Evolutionary conservation across 176 grass and related monocot species (phyloP).

Genomic region (Leersia perrieri): DNA sequence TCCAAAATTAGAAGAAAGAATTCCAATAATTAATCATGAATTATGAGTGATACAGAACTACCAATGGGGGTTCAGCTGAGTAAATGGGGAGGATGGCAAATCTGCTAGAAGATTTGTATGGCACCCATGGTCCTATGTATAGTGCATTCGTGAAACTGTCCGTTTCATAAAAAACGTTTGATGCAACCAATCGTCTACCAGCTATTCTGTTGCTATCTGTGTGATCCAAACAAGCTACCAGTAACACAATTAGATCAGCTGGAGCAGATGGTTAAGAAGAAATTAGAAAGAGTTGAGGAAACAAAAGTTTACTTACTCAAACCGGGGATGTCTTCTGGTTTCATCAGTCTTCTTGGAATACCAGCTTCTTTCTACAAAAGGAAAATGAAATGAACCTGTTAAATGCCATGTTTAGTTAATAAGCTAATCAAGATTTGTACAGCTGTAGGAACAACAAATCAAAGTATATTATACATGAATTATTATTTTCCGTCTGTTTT

Average conservation of each 20-base stretch:
- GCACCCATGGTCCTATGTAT: not conserved
- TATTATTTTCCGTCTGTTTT: not conserved
- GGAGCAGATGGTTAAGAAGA: constrained; percentile 16
- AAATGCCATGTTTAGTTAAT: not conserved
- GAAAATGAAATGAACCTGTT: constrained; percentile 4
- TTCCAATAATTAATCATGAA: no score
- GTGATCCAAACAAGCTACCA: not conserved
- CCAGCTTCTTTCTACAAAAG: constrained; percentile 87
- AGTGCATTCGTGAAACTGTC: not conserved
- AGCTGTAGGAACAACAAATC: not conserved
- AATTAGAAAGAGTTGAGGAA: constrained; percentile 16
- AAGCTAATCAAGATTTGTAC: not conserved
- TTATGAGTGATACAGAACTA: no score
- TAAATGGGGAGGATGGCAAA: not conserved
- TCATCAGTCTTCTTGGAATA: constrained; percentile 79
- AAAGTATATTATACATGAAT: not conserved
- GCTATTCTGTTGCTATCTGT: not conserved
- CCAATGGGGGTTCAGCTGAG: no score
- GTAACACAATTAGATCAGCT: not conserved
- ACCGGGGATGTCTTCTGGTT: constrained; percentile 91
- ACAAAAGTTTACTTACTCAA: constrained; percentile 87
- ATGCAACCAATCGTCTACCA: not conserved
- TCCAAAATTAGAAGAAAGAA: no score
- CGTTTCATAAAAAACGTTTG: not conserved
- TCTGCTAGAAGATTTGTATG: not conserved